phyloP scores from a whole-genome alignment of 345 rosid species.

The Diplotaxis tenuifolia region DNA sequence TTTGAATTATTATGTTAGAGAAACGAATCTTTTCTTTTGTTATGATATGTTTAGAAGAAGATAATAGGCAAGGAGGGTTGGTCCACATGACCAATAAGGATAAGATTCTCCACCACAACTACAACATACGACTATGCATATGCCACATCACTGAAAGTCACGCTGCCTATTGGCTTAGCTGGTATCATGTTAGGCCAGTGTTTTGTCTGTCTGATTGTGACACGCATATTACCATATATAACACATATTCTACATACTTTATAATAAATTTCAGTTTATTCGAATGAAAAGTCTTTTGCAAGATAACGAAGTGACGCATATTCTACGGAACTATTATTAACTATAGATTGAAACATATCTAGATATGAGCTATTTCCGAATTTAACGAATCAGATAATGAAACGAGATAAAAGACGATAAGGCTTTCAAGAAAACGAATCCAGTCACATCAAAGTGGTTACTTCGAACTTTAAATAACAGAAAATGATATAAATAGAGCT shows the following conservation, averaged over 20 bases:
- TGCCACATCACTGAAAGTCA: constrained; percentile 22
- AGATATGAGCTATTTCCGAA: constrained; percentile 6
- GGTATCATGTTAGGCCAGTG: constrained; percentile 14
- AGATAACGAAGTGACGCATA: constrained; percentile 26
- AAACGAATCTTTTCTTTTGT: neutral
- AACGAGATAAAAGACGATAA: constrained; percentile 15
- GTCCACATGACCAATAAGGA: constrained; percentile 39
- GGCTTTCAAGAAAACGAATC: constrained; percentile 16
- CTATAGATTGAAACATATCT: neutral
- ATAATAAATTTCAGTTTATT: neutral
- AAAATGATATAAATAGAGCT: constrained; percentile 20
- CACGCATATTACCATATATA: neutral
- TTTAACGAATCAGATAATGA: constrained; percentile 7
- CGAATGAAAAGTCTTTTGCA: constrained; percentile 11
- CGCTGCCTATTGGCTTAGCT: constrained; percentile 33
- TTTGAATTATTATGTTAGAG: neutral
- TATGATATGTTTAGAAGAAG: constrained; percentile 16
- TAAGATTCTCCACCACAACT: constrained; percentile 29
- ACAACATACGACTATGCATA: constrained; percentile 19
- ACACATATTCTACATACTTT: neutral
- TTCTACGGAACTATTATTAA: constrained; percentile 18
- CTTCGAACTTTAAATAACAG: constrained; percentile 6
- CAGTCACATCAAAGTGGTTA: constrained; percentile 27
- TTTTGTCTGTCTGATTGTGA: constrained; percentile 14
- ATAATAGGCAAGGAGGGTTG: constrained; percentile 20